Base-by-base conservation (phyloP, 768 basidiomycete species). In the Hysterangium stoloniferum region DNA sequence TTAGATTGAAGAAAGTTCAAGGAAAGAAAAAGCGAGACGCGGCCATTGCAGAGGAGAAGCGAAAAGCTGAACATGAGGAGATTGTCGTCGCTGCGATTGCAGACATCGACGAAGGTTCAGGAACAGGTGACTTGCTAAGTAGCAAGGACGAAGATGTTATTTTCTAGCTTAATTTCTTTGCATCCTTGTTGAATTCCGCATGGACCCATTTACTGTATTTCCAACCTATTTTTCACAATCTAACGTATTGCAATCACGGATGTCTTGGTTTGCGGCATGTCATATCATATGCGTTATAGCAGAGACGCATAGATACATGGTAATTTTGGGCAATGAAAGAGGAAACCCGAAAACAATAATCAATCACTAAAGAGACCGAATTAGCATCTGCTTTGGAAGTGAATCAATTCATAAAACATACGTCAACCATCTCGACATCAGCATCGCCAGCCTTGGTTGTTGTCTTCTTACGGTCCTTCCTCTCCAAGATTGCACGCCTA, bases 131-230 rank as follows among this genome's bases (percentile, higher is more conserved):
- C 66, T 71, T 97, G 59, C 70, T 97, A 52, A 84, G 79, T 57
- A 85, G 79, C 57, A 95, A 91, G 64, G 94, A 97, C 62, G 80
- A 79, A 48, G 94, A 97, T 68, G 80, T 97, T 43, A 96, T 97
- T 65, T 97, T 97, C 72, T 96, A 65, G 76, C 15, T 6, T 46
- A 33, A 13, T 47, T 37, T 13, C 15, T 20, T 4, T 25, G 8
- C 15, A 27, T n/a, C n/a, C 12, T 4, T 45, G 43, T 45, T 4
- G 22, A 41, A 22, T 41, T 20, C 15, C 3, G 12, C 44, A 45
- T 28, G 44, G 44, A 45, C 44, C 24, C 31, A n/a, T 17, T 8
- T 40, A 12, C 15, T 42, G 25, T 40, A 51, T 51, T 27, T 28
- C 25, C 38, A 27, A 24, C 9, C 37, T 12, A 17, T 48, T 9